These are phyloP conservation scores for Lodderomyces jiufengensis DNA, from an alignment of 1,139 yeast species.

Conservation along the genomic window DNA sequence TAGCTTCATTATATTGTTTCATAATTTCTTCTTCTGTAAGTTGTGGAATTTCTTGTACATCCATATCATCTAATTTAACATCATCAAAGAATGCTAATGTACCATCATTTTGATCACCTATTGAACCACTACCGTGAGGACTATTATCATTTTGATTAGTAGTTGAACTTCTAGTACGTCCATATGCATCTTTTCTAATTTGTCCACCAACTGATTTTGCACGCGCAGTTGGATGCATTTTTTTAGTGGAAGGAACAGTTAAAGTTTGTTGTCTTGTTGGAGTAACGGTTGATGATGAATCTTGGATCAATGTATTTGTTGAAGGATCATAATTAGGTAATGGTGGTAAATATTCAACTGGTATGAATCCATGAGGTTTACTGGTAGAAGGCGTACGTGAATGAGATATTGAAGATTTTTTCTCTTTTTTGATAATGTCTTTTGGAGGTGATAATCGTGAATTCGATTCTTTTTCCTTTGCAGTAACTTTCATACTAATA, in stretches of 20 bases:
- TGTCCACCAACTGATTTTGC: constrained; percentile 85
- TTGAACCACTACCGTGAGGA: constrained; percentile 43
- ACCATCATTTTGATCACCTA: constrained; percentile 19
- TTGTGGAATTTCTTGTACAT: constrained; percentile 33
- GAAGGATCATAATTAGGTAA: constrained; percentile 40
- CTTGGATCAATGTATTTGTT: constrained; percentile 23
- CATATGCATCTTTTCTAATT: constrained; percentile 58
- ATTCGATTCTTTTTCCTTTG: constrained; percentile 43
- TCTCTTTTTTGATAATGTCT: constrained; percentile 4
- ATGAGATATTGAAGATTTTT: constrained; percentile 15
- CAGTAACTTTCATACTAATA: constrained; percentile 58
- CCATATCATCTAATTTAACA: constrained; percentile 48
- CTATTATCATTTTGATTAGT: constrained; percentile 39
- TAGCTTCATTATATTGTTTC: constrained; percentile 65
- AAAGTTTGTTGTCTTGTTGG: constrained; percentile 3
- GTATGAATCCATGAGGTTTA: constrained; percentile 41
- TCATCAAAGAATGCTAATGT: constrained; percentile 67
- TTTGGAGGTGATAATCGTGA: constrained; percentile 17
- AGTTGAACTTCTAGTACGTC: constrained; percentile 16
- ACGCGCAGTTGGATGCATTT: constrained; percentile 77
- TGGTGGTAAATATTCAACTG: constrained; percentile 49
- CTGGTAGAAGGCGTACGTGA: constrained; percentile 29
- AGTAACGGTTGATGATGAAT: constrained; percentile 4
- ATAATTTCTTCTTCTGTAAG: constrained; percentile 63
- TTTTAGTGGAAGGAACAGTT: constrained; percentile 12